Conservation (phyloP, 352 stramenopile species). For the Phytopythium mirpurense region DNA sequence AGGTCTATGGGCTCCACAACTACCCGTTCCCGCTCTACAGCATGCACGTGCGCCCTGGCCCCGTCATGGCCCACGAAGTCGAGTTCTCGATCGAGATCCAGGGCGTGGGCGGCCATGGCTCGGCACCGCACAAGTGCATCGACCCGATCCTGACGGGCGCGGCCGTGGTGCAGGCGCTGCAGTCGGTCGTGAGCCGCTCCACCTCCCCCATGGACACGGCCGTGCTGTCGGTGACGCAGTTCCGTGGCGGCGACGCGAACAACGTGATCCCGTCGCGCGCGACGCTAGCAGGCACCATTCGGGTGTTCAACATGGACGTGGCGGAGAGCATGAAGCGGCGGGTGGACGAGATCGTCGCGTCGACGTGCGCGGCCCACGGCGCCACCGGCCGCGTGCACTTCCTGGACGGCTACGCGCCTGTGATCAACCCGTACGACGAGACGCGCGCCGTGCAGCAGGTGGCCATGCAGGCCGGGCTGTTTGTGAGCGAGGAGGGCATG, state of each 20-base stretch:
- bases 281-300: slow-evolving; percentile 89
- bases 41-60: slow-evolving; percentile 83
- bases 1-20: slow-evolving; percentile 94
- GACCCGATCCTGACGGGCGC: slow-evolving; percentile 91
- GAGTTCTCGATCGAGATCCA: slow-evolving; percentile 91
- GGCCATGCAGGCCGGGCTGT: slow-evolving; percentile 56
- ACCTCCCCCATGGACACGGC: slow-evolving; percentile 89
- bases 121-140: slow-evolving; percentile 87
- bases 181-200: slow-evolving; percentile 90
- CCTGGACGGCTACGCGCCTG: slow-evolving; percentile 63
- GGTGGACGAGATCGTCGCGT: slow-evolving; percentile 81
- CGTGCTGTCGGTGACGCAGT: slow-evolving; percentile 90
- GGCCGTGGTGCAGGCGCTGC: slow-evolving; percentile 88
- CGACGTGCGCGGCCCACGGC: slow-evolving; percentile 80
- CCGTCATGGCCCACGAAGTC: slow-evolving; percentile 91
- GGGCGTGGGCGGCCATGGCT: slow-evolving; percentile 93
- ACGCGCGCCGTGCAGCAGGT: slow-evolving; percentile 76
- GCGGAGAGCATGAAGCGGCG: slow-evolving; percentile 77
- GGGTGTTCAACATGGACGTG: slow-evolving; percentile 87
- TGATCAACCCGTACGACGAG: slow-evolving; percentile 78
- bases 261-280: slow-evolving; percentile 92
- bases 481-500: slow-evolving; percentile 74
- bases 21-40: slow-evolving; percentile 85
- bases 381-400: slow-evolving; percentile 61
- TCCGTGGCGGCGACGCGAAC: slow-evolving; percentile 90